Evolutionary conservation across 2,329 filamentous ascomycete genomes (phyloP), one percentile per base, ranked within the genome.

Genomic region (Diaporthe vaccinii): DNA sequence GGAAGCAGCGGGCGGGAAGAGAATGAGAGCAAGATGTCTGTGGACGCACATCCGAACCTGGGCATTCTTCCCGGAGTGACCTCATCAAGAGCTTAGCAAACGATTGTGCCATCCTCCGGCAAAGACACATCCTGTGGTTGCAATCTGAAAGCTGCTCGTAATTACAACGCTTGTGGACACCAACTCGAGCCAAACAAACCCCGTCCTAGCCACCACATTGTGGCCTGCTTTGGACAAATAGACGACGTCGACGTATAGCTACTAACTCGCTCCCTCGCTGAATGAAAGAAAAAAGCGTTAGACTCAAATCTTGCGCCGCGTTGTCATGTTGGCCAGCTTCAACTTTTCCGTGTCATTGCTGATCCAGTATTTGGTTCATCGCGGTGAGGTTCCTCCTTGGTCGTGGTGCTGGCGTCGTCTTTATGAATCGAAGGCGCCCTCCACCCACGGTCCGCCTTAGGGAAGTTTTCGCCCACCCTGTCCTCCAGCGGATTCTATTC

Each of bases 311-410:
- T 9, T 39, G 10, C 20, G 2, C 57, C 34, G 5, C 14, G 4
- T 25, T 3, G 3, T 7, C 20, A 4, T 10, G 0, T 9, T 36
- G 1, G 15, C 6, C 28, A 15, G 34, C 3, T 6, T 20, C 5
- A 28, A 4, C 53, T 31, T 14, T 20, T 44, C 25, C 15, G 28
- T 9, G 3, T 20, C 25, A 2, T 9, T 20, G 0, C 53, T 17
- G 25, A 34, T 57, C 28, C 53, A 51, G 49, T 0, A 14, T 25
- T 15, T 8, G 51, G 12, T 28, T 55, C 1, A 6, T 17, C 6
- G 12, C 51, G 8, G 12, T 7, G 12, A 6, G 51, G 8, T 14
- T 22, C 28, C 31, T n/a, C 2, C 34, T 39, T 20, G 34, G 12
- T n/a, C 28, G 12, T 39, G 20, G 20, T 8, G 34, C 20, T 3